Conservation (phyloP, 2,329 filamentous ascomycete species). For the Periconia sp. region DNA sequence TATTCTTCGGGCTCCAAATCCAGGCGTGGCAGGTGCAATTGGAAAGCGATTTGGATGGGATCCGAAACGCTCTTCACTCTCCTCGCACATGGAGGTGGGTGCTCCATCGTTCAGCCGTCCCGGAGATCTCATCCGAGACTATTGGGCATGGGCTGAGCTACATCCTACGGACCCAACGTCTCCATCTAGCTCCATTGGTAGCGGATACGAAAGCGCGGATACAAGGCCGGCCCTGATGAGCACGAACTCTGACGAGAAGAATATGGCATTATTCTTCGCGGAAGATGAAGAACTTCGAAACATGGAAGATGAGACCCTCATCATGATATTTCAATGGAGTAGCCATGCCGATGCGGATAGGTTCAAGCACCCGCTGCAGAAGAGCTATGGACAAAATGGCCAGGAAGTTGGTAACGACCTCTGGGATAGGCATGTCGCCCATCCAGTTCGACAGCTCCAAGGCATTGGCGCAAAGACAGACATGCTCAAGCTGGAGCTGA, state of each 20-base stretch:
- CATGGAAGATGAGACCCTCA: conserved; percentile 30
- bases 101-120: conserved; percentile 28
- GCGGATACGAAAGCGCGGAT: conserved; percentile 14
- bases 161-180: conserved; percentile 13
- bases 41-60: conserved; percentile 40
- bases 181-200: conserved; percentile 15
- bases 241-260: conserved; percentile 35
- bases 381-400: conserved; percentile 31
- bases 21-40: conserved; percentile 29
- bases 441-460: conserved; percentile 31
- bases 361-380: conserved; percentile 35
- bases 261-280: conserved; percentile 25
- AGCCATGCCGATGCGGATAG: conserved; percentile 30
- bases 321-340: conserved; percentile 40
- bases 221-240: conserved; percentile 11
- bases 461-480: conserved; percentile 29
- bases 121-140: conserved; percentile 34
- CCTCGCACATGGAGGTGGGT: conserved; percentile 18
- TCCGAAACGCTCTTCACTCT: conserved; percentile 30
- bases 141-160: conserved; percentile 38
- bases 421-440: conserved; percentile 33
- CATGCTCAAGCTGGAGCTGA: conserved; percentile 30
- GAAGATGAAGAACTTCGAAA: conserved; percentile 18
- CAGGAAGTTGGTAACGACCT: conserved; percentile 25
- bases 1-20: conserved; percentile 23